phyloP scores from a whole-genome alignment of 2,329 filamentous ascomycete genomes.

The Calonectria leucothoes region DNA sequence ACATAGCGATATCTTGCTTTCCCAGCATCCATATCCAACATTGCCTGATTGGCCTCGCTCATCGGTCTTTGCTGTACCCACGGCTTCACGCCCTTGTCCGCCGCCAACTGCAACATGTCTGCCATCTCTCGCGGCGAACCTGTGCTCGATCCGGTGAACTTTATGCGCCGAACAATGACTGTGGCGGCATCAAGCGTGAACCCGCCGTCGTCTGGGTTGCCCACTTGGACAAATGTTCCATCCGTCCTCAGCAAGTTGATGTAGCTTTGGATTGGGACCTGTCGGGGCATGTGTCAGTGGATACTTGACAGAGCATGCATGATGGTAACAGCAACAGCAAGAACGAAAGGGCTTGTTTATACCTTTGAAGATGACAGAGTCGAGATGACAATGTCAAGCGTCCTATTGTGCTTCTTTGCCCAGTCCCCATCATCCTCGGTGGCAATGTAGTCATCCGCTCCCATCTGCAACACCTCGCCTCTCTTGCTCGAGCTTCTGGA shows the following conservation, averaged over 20 bases:
- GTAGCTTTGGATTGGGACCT: conserved; percentile 72
- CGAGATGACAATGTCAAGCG: conserved; percentile 69
- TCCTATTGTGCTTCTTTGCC: conserved; percentile 61
- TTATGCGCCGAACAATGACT: conserved; percentile 66
- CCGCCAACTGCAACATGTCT: conserved; percentile 69
- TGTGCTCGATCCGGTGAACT: conserved; percentile 58
- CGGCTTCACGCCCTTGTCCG: conserved; percentile 64
- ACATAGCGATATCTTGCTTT: conserved; percentile 61
- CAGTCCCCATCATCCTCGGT: conserved; percentile 64
- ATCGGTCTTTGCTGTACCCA: conserved; percentile 68
- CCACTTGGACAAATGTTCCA: conserved; percentile 74
- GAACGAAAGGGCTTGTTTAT: too few species aligned
- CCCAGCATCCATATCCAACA: conserved; percentile 66
- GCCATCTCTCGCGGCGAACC: conserved; percentile 67
- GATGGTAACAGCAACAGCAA: accelerated
- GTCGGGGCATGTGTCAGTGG: too few species aligned
- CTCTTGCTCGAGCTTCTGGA: conserved; percentile 65
- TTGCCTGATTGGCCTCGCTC: conserved; percentile 65
- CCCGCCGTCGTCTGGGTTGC: conserved; percentile 46
- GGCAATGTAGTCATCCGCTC: conserved; percentile 63
- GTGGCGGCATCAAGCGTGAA: conserved; percentile 56
- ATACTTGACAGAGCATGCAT: background rate
- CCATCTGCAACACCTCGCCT: conserved; percentile 66
- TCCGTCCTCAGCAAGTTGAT: conserved; percentile 67
- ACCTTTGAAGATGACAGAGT: conserved; percentile 58